Conservation (phyloP, 352 stramenopile species). For the Globisporangium nunn region DNA sequence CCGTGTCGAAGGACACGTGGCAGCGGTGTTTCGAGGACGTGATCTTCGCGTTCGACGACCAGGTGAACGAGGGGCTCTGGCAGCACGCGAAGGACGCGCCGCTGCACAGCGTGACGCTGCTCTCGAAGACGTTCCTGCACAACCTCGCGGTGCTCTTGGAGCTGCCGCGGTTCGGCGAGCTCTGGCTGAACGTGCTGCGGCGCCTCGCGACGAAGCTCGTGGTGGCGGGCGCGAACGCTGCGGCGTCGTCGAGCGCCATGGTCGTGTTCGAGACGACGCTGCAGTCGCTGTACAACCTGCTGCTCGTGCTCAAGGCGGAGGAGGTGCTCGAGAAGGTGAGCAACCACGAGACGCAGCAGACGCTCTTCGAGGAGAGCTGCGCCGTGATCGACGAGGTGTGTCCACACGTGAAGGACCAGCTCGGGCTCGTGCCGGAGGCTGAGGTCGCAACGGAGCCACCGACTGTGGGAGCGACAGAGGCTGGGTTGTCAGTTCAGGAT, state of each 20-base stretch:
- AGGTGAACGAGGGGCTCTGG: slow-evolving; percentile 54
- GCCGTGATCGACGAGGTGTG: slow-evolving; percentile 67
- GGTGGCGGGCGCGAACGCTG: slow-evolving; percentile 15
- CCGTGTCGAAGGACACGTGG: slow-evolving; percentile 69
- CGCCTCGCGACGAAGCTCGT: slow-evolving; percentile 70
- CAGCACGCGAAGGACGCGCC: slow-evolving; percentile 51
- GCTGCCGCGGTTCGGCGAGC: slow-evolving; percentile 48
- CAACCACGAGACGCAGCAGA: slow-evolving; percentile 31
- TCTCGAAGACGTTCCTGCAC: slow-evolving; percentile 86
- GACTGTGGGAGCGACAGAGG: background rate
- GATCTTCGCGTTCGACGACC: slow-evolving; percentile 84
- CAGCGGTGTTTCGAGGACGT: slow-evolving; percentile 82
- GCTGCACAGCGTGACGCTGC: slow-evolving; percentile 75
- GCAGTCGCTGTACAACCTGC: slow-evolving; percentile 81
- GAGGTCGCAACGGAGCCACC: slow-evolving; percentile 1
- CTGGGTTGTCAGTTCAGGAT: background rate
- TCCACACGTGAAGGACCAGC: slow-evolving; percentile 70
- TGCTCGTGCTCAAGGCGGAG: slow-evolving; percentile 78
- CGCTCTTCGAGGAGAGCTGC: slow-evolving; percentile 63
- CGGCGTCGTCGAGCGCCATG: slow-evolving; percentile 28
- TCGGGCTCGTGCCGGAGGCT: slow-evolving; percentile 37
- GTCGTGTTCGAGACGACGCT: slow-evolving; percentile 82
- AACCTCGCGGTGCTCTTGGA: slow-evolving; percentile 70
- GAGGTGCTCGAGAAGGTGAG: slow-evolving; percentile 54
- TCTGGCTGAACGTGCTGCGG: slow-evolving; percentile 75